Conservation (phyloP, 169 alveolate species). For the Eimeria brunetti region DNA sequence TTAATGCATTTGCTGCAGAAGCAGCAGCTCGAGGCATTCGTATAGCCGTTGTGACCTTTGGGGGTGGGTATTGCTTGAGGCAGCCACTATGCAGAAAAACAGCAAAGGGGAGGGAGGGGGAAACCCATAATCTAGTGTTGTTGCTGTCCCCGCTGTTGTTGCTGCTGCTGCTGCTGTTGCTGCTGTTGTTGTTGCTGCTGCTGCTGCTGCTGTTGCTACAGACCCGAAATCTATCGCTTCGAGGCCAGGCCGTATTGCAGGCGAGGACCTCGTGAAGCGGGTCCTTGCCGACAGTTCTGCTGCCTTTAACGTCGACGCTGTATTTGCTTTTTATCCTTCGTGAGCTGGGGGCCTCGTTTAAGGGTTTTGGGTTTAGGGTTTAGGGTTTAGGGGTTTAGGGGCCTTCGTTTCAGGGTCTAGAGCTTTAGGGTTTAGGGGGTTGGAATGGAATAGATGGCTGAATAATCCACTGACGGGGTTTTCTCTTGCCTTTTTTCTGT, state of each 20-base stretch:
- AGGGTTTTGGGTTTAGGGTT: not conserved
- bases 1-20: conserved; percentile 52
- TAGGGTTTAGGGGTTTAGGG: no score
- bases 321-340: conserved; percentile 54
- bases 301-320: conserved; percentile 40
- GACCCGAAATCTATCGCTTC: conserved; percentile 14
- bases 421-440: not conserved
- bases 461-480: not conserved
- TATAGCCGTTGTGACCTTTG: conserved; percentile 60
- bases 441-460: not conserved
- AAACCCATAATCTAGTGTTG: no score
- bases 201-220: not conserved
- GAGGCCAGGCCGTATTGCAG: conserved; percentile 31
- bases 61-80: not conserved
- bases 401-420: not conserved
- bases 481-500: not conserved
- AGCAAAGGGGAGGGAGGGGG: no score
- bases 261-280: conserved; percentile 43
- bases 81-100: no score
- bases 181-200: not conserved
- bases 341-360: not conserved
- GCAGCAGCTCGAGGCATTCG: conserved; percentile 19
- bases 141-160: not conserved
- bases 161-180: not conserved
- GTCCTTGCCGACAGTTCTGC: conserved; percentile 53